phyloP scores from a whole-genome alignment of 176 grass and related monocot genomes.

The Cenchrus purpureus region DNA sequence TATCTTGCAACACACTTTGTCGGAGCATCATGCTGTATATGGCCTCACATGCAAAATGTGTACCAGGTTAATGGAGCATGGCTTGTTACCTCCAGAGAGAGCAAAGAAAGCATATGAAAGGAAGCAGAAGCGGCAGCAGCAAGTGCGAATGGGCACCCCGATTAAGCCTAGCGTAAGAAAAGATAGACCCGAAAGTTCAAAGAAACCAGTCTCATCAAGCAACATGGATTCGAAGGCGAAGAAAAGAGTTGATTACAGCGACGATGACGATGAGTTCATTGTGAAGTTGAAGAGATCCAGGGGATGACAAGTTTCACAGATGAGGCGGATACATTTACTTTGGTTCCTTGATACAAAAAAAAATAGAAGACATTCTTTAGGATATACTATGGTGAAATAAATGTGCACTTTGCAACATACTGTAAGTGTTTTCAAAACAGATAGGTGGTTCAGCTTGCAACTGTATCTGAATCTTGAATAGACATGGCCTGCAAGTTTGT shows the following conservation, averaged over 20 bases:
- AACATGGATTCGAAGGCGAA: conserved; percentile 67
- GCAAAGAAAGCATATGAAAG: conserved; percentile 89
- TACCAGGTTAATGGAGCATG: conserved; percentile 96
- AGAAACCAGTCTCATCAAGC: conserved; percentile 51
- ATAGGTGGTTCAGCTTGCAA: background rate
- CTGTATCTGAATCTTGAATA: background rate
- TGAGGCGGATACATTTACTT: background rate
- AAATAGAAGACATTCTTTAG: background rate
- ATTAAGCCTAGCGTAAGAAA: conserved; percentile 51
- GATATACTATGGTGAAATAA: conserved; percentile 11
- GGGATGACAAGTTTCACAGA: conserved; percentile 41
- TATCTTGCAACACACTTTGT: background rate
- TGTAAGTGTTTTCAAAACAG: background rate
- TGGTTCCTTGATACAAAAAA: background rate
- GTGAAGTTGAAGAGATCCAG: conserved; percentile 64
- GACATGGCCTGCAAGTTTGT: background rate
- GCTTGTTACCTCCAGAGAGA: conserved; percentile 80
- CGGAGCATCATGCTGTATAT: background rate
- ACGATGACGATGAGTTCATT: conserved; percentile 69
- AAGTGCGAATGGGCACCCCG: conserved; percentile 57
- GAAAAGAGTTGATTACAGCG: conserved; percentile 67
- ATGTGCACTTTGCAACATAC: background rate
- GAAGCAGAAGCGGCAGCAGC: conserved; percentile 73
- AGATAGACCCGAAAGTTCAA: conserved; percentile 67
- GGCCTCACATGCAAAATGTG: background rate